Evolutionary conservation across 352 stramenopile species (phyloP), one percentile per base, ranked within the genome.

Genomic region (Pythium brachiatum): DNA sequence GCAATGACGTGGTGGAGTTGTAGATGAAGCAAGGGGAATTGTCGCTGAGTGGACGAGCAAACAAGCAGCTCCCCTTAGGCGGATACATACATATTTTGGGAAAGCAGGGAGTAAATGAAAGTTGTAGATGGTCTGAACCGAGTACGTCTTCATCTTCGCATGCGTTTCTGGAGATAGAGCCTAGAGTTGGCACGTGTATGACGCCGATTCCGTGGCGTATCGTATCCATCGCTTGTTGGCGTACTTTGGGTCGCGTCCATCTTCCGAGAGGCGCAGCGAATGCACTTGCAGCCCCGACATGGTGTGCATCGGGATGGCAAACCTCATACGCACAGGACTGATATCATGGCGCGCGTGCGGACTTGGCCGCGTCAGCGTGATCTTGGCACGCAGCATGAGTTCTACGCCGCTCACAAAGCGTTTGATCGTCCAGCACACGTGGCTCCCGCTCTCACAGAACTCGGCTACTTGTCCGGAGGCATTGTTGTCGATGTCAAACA

Each of bases 291-390:
- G 80, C 75, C 96, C 97, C 54, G 94, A 99, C 39, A 98, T 98
- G 88, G 98, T 99, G 83, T 99, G 99, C 96, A 99, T 99, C 54
- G 97, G 97, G 62, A 99, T 99, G 77, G 99, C 97, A 89, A 99
- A 99, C 74, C 96, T 97, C 87, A 99, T 97, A 65, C 94, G 97
- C 60, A 99, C 95, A 29, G 97, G 97, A 12, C 97, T 97, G 68
- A 99, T 97, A 73, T 99, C 95, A 68, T 90, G 90, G 57, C 93
- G 81, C 64, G 89, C 80, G 60, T 88, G 83, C 43, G 79, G 70
- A 57, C 81, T 94, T 34, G 78, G 84, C 60, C 88, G 76, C 26
- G 81, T 81, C 44, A 96, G 74, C 60, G 88, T 92, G 68, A 96
- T 93, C 73, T 98, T 98, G 47, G 89, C 90, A 53, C 89, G 83